phyloP scores from a whole-genome alignment of 306 rosid species.

The Cicer bijugum region DNA sequence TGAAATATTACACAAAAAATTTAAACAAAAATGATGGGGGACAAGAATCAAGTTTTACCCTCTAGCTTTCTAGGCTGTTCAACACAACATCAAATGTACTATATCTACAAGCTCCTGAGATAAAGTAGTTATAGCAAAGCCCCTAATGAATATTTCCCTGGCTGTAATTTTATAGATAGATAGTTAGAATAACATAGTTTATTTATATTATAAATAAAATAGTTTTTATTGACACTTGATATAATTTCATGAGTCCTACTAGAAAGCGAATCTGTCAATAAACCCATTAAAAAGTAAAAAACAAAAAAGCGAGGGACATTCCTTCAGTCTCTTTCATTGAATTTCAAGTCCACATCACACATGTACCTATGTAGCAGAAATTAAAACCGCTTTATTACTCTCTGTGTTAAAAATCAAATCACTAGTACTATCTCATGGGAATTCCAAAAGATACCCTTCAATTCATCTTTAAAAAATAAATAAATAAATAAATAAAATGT shows the following conservation, averaged over 20 bases:
- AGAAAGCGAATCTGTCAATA: conserved; percentile 19
- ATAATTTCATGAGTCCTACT: conserved; percentile 34
- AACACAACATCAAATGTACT: not conserved
- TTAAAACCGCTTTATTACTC: conserved; percentile 39
- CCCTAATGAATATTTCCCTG: not conserved
- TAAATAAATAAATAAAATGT: too few relatives aligned
- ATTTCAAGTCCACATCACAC: conserved; percentile 55
- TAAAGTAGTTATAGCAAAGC: conserved; percentile 20
- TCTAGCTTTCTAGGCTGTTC: not conserved
- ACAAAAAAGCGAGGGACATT: conserved; percentile 46
- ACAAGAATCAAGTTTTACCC: not conserved
- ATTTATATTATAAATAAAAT: not conserved
- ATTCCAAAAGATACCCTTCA: conserved; percentile 47
- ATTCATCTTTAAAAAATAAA: not conserved
- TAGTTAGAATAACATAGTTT: not conserved
- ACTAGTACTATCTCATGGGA: conserved; percentile 31
- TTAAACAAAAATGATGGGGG: too few relatives aligned
- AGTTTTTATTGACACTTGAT: not conserved
- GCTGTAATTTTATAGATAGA: not conserved
- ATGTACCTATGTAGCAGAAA: conserved; percentile 35
- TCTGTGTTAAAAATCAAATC: conserved; percentile 23
- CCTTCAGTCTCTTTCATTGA: conserved; percentile 55
- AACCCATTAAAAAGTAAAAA: conserved; percentile 28
- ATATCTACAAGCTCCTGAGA: not conserved
- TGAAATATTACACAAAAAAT: too few relatives aligned